Evolutionary conservation across 2,329 filamentous ascomycete species (phyloP).

Genomic region (Diaporthe capsici): DNA sequence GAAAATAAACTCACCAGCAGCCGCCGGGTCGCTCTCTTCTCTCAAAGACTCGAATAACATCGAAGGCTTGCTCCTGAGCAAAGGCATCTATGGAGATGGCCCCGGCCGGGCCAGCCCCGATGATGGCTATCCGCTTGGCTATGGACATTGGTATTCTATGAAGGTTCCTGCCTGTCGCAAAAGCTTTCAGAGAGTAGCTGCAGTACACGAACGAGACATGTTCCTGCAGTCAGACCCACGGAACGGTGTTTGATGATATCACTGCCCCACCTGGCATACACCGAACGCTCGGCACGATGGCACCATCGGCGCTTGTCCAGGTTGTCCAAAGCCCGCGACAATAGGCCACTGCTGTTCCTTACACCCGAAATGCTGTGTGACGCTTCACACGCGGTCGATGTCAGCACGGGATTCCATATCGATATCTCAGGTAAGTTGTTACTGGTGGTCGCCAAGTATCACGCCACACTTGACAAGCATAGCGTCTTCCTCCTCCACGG

Average conservation of each 20-base stretch:
- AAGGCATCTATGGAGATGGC: constrained; percentile 70
- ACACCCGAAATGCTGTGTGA: background rate
- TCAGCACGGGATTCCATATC: background rate
- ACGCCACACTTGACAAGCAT: constrained; percentile 15
- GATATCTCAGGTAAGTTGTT: background rate
- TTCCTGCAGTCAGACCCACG: constrained; percentile 4
- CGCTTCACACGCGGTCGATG: background rate
- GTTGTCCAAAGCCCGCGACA: background rate
- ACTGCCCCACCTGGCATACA: constrained; percentile 17
- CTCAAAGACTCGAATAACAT: constrained; percentile 70
- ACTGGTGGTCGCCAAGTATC: constrained; percentile 17
- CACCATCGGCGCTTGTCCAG: constrained; percentile 14
- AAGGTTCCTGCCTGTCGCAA: background rate
- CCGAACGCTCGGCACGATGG: constrained; percentile 12
- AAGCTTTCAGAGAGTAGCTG: background rate
- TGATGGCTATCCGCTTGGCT: constrained; percentile 62
- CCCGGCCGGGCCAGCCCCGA: constrained; percentile 70
- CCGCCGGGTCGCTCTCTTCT: constrained; percentile 67
- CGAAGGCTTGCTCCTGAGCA: constrained; percentile 67
- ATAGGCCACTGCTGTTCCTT: background rate
- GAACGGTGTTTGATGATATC: constrained; percentile 16
- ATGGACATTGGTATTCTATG: constrained; percentile 32
- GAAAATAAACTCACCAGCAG: constrained; percentile 60
- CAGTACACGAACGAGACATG: background rate
- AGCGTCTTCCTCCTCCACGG: constrained; percentile 9